Percentiles rank a stretch among this genome's conserved stretches.
phyloP scores from a whole-genome alignment of 805 yeast species.

The Ogataea siamensis region DNA sequence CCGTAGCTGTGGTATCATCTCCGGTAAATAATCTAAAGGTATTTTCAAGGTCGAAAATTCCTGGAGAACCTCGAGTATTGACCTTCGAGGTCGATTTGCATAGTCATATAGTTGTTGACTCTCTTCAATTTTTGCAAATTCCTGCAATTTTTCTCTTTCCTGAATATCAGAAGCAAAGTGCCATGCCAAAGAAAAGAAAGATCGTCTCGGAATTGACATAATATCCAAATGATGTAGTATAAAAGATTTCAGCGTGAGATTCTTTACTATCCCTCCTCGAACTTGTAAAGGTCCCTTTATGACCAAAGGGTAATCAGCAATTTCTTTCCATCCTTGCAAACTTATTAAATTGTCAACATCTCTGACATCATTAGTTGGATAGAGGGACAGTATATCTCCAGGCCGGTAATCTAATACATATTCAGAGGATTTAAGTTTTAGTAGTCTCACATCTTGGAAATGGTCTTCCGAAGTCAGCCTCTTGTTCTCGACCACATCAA shows the following conservation, averaged over 20 bases:
- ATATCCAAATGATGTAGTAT: constrained; percentile 81
- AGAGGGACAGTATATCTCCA: constrained; percentile 79
- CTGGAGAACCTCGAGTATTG: constrained; percentile 74
- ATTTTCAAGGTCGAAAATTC: constrained; percentile 77
- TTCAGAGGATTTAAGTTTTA: constrained; percentile 41
- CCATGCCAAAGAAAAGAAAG: constrained; percentile 72
- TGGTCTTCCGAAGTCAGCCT: constrained; percentile 71
- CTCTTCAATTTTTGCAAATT: constrained; percentile 69
- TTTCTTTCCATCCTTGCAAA: constrained; percentile 68
- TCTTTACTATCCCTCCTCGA: constrained; percentile 47
- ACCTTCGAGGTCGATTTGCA: constrained; percentile 90
- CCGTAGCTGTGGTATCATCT: constrained; percentile 71
- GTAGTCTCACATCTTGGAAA: constrained; percentile 84
- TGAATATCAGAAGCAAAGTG: constrained; percentile 74
- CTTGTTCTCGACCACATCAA: constrained; percentile 46
- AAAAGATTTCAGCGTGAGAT: constrained; percentile 67
- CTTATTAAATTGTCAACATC: constrained; percentile 65
- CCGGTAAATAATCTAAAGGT: constrained; percentile 74
- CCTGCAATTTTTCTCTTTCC: constrained; percentile 72
- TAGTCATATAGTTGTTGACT: constrained; percentile 84
- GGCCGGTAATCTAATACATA: constrained; percentile 44
- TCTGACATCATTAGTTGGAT: constrained; percentile 65
- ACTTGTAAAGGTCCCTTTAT: constrained; percentile 44
- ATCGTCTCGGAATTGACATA: constrained; percentile 75
- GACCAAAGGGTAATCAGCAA: constrained; percentile 60